Evolutionary conservation across 495 filamentous ascomycete species (phyloP).

Genomic region (Parmelia sp.): DNA sequence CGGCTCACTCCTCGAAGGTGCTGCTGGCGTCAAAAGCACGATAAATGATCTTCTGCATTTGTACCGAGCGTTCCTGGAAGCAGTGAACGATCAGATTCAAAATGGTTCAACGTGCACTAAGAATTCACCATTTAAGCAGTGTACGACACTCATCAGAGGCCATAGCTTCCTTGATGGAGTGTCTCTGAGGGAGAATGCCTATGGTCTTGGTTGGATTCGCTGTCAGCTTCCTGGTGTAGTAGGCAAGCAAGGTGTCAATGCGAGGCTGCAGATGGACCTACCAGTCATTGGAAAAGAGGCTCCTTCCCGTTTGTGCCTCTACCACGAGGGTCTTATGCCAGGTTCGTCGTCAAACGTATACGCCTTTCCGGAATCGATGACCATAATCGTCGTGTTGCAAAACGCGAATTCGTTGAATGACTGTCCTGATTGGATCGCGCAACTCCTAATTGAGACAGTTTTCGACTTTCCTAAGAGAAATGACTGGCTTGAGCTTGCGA

Average conservation of each 20-base stretch:
- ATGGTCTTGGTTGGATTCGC: slow-evolving; percentile 20
- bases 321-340: slow-evolving; percentile 28
- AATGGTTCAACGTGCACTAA: background rate
- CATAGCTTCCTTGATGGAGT: slow-evolving; percentile 9
- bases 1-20: slow-evolving; percentile 13
- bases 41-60: slow-evolving; percentile 16
- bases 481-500: slow-evolving; percentile 13
- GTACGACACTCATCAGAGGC: slow-evolving; percentile 11
- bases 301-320: slow-evolving; percentile 17
- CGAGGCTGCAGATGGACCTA: slow-evolving; percentile 5
- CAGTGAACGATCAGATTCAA: slow-evolving; percentile 6
- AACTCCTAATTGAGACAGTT: slow-evolving; percentile 24
- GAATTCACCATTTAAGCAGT: slow-evolving; percentile 15
- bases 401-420: slow-evolving; percentile 28
- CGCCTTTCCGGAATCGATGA: slow-evolving; percentile 28
- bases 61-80: slow-evolving; percentile 4
- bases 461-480: slow-evolving; percentile 18
- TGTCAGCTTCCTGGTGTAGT: slow-evolving; percentile 13
- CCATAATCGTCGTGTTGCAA: slow-evolving; percentile 27
- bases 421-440: slow-evolving; percentile 29
- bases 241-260: slow-evolving; percentile 11
- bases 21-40: slow-evolving; percentile 12
- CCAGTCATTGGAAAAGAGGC: slow-evolving; percentile 22
- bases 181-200: slow-evolving; percentile 8
- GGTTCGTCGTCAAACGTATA: slow-evolving; percentile 20